Conservation (phyloP, 2,329 filamentous ascomycete genomes). For the Aureobasidium sp. region DNA sequence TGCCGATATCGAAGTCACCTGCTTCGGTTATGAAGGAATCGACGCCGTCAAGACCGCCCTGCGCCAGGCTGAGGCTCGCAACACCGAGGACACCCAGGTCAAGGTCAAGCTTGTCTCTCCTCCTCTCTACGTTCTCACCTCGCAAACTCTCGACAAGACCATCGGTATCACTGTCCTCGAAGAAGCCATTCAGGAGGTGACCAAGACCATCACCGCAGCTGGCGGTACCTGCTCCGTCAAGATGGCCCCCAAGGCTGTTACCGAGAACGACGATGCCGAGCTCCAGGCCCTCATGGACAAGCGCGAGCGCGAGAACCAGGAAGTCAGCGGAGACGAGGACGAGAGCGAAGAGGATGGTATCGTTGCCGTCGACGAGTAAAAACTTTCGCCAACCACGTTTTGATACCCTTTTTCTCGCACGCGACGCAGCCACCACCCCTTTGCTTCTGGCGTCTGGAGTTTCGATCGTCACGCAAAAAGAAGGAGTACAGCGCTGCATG, state of each 20-base stretch:
- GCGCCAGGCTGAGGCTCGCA: constrained; percentile 90
- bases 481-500: constrained; percentile 19
- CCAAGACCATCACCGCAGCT: constrained; percentile 78
- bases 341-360: constrained; percentile 94
- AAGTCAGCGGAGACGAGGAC: constrained; percentile 98
- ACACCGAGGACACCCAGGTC: constrained; percentile 93
- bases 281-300: constrained; percentile 99
- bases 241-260: constrained; percentile 99
- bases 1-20: constrained; percentile 96
- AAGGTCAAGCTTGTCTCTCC: constrained; percentile 99
- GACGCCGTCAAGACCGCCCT: constrained; percentile 97
- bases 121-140: constrained; percentile 96
- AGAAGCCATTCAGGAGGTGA: constrained; percentile 90
- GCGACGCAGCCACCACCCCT: background rate
- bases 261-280: constrained; percentile 97
- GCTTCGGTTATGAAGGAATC: constrained; percentile 94
- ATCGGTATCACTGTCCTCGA: constrained; percentile 87
- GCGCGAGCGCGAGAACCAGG: constrained; percentile 96
- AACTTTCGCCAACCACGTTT: constrained; percentile 1
- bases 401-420: background rate
- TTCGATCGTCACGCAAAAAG: constrained; percentile 13
- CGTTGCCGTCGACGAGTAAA: constrained; percentile 50
- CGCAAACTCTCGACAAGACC: constrained; percentile 94
- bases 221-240: constrained; percentile 89
- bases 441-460: constrained; percentile 19